These are phyloP conservation scores for Sarocladium oryzae DNA, from an alignment of 2,329 filamentous ascomycete genomes.

Conservation along the genomic window DNA sequence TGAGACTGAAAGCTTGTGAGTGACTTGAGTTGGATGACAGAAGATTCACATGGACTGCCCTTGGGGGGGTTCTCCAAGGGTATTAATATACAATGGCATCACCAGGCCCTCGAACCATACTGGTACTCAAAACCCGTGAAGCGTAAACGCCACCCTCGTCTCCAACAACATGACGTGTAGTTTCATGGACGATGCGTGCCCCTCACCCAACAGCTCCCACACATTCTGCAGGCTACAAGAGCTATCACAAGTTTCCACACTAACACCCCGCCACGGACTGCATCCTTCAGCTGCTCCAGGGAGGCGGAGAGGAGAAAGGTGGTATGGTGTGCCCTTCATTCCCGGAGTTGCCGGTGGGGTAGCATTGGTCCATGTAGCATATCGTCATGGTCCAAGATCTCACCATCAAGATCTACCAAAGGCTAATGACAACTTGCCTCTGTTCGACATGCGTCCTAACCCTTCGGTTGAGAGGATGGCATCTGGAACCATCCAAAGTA, in stretches of 20 bases:
- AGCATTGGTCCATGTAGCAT: not conserved
- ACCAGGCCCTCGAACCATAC: too few species aligned
- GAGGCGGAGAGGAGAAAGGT: not conserved
- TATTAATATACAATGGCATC: not conserved
- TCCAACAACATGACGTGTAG: slow-evolving; percentile 7
- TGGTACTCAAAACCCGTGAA: not conserved
- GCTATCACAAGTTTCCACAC: not conserved
- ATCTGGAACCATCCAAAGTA: too few species aligned
- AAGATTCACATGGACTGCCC: not conserved
- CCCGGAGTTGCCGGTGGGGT: slow-evolving; percentile 4
- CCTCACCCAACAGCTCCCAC: not conserved
- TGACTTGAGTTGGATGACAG: not conserved
- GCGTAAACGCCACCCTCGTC: not conserved
- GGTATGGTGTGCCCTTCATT: not conserved
- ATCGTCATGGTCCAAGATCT: slow-evolving; percentile 2
- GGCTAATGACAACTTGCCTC: too few species aligned
- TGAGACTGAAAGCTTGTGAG: too few species aligned
- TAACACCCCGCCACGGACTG: not conserved
- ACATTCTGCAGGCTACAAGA: not conserved
- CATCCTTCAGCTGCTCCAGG: not conserved
- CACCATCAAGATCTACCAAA: not conserved
- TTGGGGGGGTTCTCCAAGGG: not conserved
- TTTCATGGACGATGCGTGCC: not conserved
- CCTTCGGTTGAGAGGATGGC: too few species aligned
- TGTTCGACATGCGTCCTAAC: too few species aligned